Conservation (phyloP, 106 monocot genomes). For the Apostasia ramifera region DNA sequence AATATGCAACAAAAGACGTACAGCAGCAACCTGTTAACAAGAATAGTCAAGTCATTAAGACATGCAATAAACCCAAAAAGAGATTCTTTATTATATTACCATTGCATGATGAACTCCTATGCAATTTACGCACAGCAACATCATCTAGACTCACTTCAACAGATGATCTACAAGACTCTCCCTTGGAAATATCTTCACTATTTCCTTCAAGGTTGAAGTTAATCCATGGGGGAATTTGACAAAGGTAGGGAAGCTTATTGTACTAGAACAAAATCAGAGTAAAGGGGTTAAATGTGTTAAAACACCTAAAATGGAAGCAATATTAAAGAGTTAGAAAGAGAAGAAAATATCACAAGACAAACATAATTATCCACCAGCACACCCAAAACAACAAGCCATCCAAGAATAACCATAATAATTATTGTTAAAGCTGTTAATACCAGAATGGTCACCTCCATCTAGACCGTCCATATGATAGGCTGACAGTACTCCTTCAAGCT, state of each 20-base stretch:
- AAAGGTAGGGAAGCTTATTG: conserved; percentile 46
- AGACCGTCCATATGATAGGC: no score
- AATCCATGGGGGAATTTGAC: conserved; percentile 66
- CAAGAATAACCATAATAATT: no score
- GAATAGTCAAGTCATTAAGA: background rate
- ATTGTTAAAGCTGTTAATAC: no score
- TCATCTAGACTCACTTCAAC: conserved; percentile 16
- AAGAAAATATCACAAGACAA: background rate
- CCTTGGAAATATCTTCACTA: conserved; percentile 22
- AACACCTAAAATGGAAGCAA: background rate
- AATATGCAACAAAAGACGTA: conserved; percentile 16
- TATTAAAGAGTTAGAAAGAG: background rate
- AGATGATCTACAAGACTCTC: conserved; percentile 15
- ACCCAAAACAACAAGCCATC: no score
- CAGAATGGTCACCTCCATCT: no score
- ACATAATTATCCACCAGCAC: background rate
- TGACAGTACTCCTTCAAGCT: no score
- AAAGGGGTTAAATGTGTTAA: background rate
- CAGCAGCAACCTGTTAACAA: conserved; percentile 21
- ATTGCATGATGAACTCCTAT: conserved; percentile 14
- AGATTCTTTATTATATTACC: conserved; percentile 16
- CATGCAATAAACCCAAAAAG: conserved; percentile 6
- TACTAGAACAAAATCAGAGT: conserved; percentile 28
- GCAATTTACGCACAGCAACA: conserved; percentile 12
- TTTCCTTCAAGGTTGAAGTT: conserved; percentile 53